Conservation (phyloP, 1,139 yeast species). For the Nakaseomyces uthaithaninus region DNA sequence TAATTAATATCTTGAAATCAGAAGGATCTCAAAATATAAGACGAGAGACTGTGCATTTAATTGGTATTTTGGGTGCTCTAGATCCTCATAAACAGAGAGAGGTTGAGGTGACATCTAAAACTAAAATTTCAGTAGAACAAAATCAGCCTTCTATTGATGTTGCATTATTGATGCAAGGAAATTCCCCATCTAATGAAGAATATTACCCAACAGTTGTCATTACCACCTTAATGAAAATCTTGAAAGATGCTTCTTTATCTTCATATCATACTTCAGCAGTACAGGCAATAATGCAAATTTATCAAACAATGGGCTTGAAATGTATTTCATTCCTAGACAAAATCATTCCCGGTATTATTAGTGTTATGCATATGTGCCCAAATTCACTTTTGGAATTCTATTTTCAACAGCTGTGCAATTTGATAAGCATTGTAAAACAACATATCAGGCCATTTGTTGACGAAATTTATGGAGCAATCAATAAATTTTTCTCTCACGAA, state of each 20-base stretch:
- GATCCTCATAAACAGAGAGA: constrained; percentile 95
- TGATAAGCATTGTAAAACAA: constrained; percentile 77
- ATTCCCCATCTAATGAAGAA: constrained; percentile 89
- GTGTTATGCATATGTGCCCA: constrained; percentile 80
- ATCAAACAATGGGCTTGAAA: constrained; percentile 77
- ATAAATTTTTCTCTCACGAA: constrained; percentile 61
- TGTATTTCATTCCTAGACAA: constrained; percentile 83
- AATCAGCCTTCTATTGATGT: constrained; percentile 88
- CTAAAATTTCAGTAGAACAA: constrained; percentile 61
- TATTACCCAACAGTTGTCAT: constrained; percentile 95
- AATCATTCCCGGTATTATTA: constrained; percentile 78
- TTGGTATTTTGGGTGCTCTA: constrained; percentile 92
- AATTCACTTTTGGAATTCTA: constrained; percentile 78
- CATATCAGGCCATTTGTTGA: constrained; percentile 79
- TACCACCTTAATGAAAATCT: constrained; percentile 68
- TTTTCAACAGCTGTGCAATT: constrained; percentile 77
- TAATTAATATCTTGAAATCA: constrained; percentile 72
- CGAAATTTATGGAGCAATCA: constrained; percentile 65
- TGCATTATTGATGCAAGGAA: constrained; percentile 83
- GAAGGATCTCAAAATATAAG: constrained; percentile 71
- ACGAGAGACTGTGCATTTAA: constrained; percentile 76
- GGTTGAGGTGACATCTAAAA: constrained; percentile 62
- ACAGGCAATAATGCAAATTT: constrained; percentile 85
- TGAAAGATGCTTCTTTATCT: constrained; percentile 77
- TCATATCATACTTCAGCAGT: constrained; percentile 86